Percentiles rank a stretch among this genome's conserved stretches.
phyloP scores from a whole-genome alignment of 75 land plant genomes.

The Sequoia sempervirens region DNA sequence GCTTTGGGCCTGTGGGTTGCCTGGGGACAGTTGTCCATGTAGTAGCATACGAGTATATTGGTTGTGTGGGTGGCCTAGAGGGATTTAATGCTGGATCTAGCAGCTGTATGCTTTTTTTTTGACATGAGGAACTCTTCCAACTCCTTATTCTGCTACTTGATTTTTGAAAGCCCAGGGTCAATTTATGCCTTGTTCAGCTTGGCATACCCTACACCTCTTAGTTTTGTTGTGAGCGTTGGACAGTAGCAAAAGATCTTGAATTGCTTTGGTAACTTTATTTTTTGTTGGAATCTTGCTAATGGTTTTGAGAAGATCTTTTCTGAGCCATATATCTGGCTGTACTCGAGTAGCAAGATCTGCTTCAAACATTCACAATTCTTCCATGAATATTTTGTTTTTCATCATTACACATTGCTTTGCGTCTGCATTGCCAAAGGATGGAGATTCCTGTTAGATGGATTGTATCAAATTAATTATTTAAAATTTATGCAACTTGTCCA shows the following conservation, averaged over 20 bases:
- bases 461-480: no score
- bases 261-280: neutral
- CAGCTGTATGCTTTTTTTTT: neutral
- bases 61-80: neutral
- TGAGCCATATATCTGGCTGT: neutral
- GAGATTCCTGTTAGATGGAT: no score
- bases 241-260: neutral
- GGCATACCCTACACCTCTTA: neutral
- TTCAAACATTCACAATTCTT: neutral
- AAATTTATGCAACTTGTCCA: no score
- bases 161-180: neutral
- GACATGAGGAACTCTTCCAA: neutral
- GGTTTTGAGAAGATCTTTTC: neutral
- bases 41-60: neutral
- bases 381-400: neutral
- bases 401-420: neutral
- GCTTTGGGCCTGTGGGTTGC: neutral
- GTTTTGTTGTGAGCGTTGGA: neutral
- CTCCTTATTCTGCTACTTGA: neutral
- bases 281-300: neutral
- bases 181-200: neutral
- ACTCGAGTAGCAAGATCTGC: neutral
- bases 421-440: neutral
- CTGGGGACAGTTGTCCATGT: neutral
- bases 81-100: neutral